phyloP scores from a whole-genome alignment of 2,329 filamentous ascomycete species.

The Verticillium nonalfalfae region DNA sequence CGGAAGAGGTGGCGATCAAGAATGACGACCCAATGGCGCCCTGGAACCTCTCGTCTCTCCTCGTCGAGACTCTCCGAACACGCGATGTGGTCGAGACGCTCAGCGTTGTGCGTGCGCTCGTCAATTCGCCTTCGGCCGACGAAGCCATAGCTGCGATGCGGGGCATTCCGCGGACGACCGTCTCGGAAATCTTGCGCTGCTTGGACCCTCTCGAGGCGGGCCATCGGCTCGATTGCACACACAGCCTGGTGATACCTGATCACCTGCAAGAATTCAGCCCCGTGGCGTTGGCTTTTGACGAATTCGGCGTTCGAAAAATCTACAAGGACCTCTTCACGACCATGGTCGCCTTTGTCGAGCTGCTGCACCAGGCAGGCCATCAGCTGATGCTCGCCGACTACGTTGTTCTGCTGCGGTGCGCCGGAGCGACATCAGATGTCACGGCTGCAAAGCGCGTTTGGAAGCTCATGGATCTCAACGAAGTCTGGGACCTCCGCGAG shows the following conservation, averaged over 20 bases:
- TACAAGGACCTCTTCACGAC: conserved; percentile 29
- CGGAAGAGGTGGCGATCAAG: not conserved
- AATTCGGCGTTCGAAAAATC: conserved; percentile 36
- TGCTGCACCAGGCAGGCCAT: conserved; percentile 20
- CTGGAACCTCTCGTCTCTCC: not conserved
- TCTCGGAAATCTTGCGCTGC: conserved; percentile 57
- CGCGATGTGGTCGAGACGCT: not conserved
- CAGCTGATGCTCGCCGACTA: conserved; percentile 33
- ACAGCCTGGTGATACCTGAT: conserved; percentile 28
- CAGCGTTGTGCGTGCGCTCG: not conserved
- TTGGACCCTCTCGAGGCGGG: conserved; percentile 52
- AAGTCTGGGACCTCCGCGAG: conserved; percentile 21
- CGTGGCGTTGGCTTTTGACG: conserved; percentile 28
- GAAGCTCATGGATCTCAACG: conserved; percentile 19
- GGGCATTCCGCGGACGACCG: conserved; percentile 44
- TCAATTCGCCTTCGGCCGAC: not conserved
- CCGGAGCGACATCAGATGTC: conserved; percentile 36
- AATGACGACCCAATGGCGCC: not conserved
- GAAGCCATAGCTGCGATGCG: conserved; percentile 3
- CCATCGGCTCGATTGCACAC: conserved; percentile 39
- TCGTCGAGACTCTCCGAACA: not conserved
- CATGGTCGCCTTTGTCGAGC: conserved; percentile 24
- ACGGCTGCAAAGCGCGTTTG: conserved; percentile 26
- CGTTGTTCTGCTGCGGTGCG: conserved; percentile 36
- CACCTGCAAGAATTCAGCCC: conserved; percentile 34